Conservation (phyloP, 495 filamentous ascomycete genomes). For the Penicillium tannophilum region DNA sequence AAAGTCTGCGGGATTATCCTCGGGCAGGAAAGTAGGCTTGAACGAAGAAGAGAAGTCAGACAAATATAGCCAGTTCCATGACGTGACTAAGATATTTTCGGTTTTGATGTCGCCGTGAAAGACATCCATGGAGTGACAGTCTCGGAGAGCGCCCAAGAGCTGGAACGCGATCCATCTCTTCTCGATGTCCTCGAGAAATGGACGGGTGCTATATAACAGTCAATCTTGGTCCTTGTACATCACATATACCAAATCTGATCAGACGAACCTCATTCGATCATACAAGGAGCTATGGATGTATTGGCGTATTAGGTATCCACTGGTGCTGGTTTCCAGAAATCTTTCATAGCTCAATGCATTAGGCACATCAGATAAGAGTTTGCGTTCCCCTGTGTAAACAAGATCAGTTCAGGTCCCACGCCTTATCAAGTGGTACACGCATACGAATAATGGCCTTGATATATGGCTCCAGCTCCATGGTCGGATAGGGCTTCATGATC, state of each 20-base stretch:
- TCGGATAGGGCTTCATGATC: constrained; percentile 83
- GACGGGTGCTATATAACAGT: constrained; percentile 72
- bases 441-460: constrained; percentile 72
- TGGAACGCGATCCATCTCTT: constrained; percentile 99
- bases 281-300: constrained; percentile 96
- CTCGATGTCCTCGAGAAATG: constrained; percentile 95
- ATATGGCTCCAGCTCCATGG: constrained; percentile 76
- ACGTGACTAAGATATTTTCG: constrained; percentile 93
- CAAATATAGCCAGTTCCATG: constrained; percentile 99
- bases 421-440: constrained; percentile 27
- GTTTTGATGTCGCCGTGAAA: constrained; percentile 99
- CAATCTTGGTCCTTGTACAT: constrained; percentile 6
- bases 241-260: neutral
- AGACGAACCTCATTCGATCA: constrained; percentile 77
- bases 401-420: constrained; percentile 22
- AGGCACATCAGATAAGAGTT: constrained; percentile 75
- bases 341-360: constrained; percentile 92
- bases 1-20: constrained; percentile 96
- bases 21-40: constrained; percentile 92
- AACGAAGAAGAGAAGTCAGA: constrained; percentile 94
- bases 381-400: constrained; percentile 68
- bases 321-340: constrained; percentile 83
- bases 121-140: constrained; percentile 87
- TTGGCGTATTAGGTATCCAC: constrained; percentile 94
- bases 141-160: constrained; percentile 86